phyloP scores from a whole-genome alignment of 2,329 filamentous ascomycete genomes.

The Volutella citrinella region DNA sequence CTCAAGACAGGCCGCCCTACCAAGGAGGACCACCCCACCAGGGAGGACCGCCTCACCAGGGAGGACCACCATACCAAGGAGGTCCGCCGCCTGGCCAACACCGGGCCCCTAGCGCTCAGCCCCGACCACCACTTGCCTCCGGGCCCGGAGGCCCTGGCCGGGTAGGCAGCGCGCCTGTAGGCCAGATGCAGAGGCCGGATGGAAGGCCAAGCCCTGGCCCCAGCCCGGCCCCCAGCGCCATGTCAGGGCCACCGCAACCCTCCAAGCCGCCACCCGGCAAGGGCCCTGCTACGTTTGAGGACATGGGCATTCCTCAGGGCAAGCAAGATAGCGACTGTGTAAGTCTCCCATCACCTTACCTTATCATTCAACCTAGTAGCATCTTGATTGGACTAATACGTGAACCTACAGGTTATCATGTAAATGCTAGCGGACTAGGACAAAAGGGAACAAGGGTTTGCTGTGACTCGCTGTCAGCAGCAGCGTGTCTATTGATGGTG shows the following conservation, averaged over 20 bases:
- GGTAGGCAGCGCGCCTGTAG: slow-evolving; percentile 37
- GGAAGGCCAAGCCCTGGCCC: slow-evolving; percentile 28
- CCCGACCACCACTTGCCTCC: slow-evolving; percentile 17
- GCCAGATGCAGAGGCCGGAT: slow-evolving; percentile 26
- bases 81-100: too few species aligned
- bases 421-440: too few species aligned
- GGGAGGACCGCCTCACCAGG: slow-evolving; percentile 7
- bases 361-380: too few species aligned
- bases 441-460: too few species aligned
- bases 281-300: slow-evolving; percentile 93
- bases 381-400: slow-evolving; percentile 10
- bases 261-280: slow-evolving; percentile 40
- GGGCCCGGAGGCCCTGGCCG: slow-evolving; percentile 24
- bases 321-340: slow-evolving; percentile 92
- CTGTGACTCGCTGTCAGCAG: too few species aligned
- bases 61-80: slow-evolving; percentile 7
- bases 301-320: slow-evolving; percentile 88
- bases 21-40: too few species aligned
- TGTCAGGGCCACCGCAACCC: slow-evolving; percentile 38
- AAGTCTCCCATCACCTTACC: slow-evolving; percentile 36
- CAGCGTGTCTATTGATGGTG: too few species aligned
- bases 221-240: slow-evolving; percentile 28
- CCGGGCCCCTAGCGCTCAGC: slow-evolving; percentile 21
- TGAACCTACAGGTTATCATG: slow-evolving; percentile 23
- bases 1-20: too few species aligned